Evolutionary conservation across 257 asterid species (phyloP).

Genomic region (Solanum gandarillasii): DNA sequence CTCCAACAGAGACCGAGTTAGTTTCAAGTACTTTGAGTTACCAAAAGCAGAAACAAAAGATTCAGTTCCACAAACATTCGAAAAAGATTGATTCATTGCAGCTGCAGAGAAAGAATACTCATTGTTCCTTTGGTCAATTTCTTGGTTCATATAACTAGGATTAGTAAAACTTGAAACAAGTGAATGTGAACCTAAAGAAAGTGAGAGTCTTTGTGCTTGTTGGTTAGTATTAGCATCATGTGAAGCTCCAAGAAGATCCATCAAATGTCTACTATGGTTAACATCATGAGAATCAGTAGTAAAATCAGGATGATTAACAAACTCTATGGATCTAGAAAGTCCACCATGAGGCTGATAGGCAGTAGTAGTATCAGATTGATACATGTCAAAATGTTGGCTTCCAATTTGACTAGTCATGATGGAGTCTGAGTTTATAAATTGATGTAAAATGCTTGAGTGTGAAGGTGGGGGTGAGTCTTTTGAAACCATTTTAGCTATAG

Average conservation of each 20-base stretch:
- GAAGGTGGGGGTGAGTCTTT: conserved; percentile 48
- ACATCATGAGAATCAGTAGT: conserved; percentile 19
- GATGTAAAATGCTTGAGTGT: conserved; percentile 46
- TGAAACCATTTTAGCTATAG: conserved; percentile 39
- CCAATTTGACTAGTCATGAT: conserved; percentile 23
- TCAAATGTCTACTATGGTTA: conserved; percentile 36
- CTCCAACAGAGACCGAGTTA: conserved; percentile 58
- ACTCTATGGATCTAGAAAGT: conserved; percentile 21
- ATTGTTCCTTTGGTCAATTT: not conserved
- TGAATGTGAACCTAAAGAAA: conserved; percentile 45
- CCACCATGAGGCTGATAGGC: conserved; percentile 22
- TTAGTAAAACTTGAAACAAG: conserved; percentile 15
- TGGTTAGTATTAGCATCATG: conserved; percentile 15
- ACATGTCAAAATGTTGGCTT: conserved; percentile 31
- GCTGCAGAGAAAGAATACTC: conserved; percentile 8
- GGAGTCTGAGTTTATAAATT: conserved; percentile 40
- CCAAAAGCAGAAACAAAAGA: conserved; percentile 22
- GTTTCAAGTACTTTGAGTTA: conserved; percentile 55
- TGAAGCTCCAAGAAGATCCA: conserved; percentile 62
- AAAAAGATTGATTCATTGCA: conserved; percentile 20
- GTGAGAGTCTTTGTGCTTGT: conserved; percentile 56
- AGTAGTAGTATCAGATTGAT: conserved; percentile 9
- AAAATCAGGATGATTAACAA: conserved; percentile 20
- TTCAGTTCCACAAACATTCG: conserved; percentile 27
- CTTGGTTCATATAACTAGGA: not conserved